Percentiles rank a stretch among this genome's conserved stretches.
Evolutionary conservation across 2,329 filamentous ascomycete species (phyloP).

Genomic region (Fusarium nodosum): DNA sequence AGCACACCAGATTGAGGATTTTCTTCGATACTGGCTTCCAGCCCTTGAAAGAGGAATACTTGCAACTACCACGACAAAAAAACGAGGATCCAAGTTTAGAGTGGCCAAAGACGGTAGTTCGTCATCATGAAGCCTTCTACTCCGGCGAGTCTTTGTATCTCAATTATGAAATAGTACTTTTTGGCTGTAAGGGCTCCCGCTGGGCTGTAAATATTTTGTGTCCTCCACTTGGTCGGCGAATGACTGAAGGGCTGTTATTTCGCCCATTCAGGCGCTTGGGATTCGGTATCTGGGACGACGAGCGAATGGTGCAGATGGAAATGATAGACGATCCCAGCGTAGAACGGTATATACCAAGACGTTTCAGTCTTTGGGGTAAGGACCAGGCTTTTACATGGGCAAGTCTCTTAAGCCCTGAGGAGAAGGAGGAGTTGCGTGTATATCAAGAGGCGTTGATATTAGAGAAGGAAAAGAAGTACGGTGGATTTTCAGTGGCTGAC

Average conservation of each 20-base stretch:
- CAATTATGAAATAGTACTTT: conserved; percentile 19
- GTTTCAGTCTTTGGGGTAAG: conserved; percentile 27
- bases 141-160: conserved; percentile 2
- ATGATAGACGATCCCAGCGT: conserved; percentile 29
- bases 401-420: conserved; percentile 16
- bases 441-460: conserved; percentile 9
- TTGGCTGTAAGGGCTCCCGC: conserved; percentile 12
- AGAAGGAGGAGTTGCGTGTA: conserved; percentile 14
- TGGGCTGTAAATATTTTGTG: conserved; percentile 8
- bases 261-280: conserved; percentile 29
- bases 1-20: neutral
- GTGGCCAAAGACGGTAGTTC: conserved; percentile 6
- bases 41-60: neutral
- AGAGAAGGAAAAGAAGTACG: neutral
- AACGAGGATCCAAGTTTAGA: accelerated
- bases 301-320: conserved; percentile 28
- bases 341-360: neutral
- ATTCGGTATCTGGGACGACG: conserved; percentile 35
- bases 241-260: conserved; percentile 28
- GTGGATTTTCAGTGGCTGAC: too few species aligned
- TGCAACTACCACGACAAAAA: conserved; percentile 1
- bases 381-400: conserved; percentile 40
- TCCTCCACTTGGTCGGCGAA: neutral
- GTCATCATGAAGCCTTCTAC: conserved; percentile 10
- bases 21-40: conserved; percentile 29